These are phyloP conservation scores for Camelina laxa DNA, from an alignment of 345 rosid genomes.

Conservation along the genomic window DNA sequence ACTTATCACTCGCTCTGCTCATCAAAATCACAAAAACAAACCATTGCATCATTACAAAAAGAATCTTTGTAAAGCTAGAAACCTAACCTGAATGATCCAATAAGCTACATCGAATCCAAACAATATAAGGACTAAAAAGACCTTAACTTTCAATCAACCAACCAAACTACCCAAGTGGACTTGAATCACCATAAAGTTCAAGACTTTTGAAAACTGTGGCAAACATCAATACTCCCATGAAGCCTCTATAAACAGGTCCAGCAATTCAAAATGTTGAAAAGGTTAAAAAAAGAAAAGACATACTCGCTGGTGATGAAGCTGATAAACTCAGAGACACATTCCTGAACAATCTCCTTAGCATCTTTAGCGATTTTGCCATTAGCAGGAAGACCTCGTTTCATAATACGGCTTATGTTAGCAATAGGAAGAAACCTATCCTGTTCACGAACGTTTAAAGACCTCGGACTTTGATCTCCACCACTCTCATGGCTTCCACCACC, in stretches of 20 bases:
- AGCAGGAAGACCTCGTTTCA: conserved; percentile 90
- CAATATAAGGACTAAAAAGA: neutral
- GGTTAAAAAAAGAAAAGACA: conserved; percentile 13
- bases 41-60: conserved; percentile 28
- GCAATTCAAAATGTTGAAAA: neutral
- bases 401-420: conserved; percentile 92
- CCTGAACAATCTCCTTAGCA: conserved; percentile 96
- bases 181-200: conserved; percentile 14
- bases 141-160: neutral
- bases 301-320: conserved; percentile 99
- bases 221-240: neutral
- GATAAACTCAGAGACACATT: conserved; percentile 95
- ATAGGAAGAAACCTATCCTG: conserved; percentile 94
- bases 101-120: conserved; percentile 14
- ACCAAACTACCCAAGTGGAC: conserved; percentile 8
- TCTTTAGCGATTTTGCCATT: conserved; percentile 97
- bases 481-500: conserved; percentile 83
- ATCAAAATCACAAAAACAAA: conserved; percentile 8
- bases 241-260: neutral
- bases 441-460: conserved; percentile 70
- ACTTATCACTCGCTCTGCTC: conserved; percentile 94
- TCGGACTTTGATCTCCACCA: conserved; percentile 94
- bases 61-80: neutral
- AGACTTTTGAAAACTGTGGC: neutral
- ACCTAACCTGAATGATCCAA: neutral